Evolutionary conservation across 139 green algal species (phyloP), one percentile per base, ranked within the genome.

Genomic region (Protoeuglena noctilucae): DNA sequence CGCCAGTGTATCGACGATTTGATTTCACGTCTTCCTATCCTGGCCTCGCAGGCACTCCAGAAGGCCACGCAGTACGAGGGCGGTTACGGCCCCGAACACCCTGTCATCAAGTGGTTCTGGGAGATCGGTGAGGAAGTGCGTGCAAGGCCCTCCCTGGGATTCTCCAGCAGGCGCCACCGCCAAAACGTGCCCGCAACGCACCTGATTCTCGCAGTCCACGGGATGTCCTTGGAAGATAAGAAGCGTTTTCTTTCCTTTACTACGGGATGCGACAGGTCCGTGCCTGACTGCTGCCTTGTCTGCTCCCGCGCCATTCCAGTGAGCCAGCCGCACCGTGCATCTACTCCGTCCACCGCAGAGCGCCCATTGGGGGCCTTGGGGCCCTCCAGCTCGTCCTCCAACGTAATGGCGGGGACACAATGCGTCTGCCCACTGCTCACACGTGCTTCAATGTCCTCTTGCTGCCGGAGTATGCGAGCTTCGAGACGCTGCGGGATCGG

Each of bases 361-460:
- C 80, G 17, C 79, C 79, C 19, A 78, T 87, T 65, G 80, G 82
- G 61, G 79, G 79, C 17, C 60, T 87, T 29, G 69, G 40, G 2
- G 53, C 62, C 25, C 63, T 87, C 40, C 70, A 18, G 19, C 53
- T 77, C 25, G 26, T 71, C 18, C 63, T 77, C 17, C 70, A 77
- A 58, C 25, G 65, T 2, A 49, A 30, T 3, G 59, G 70, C 3
- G 53, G 67, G 14, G 27, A 83, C 59, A 64, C 49, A 12, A 68
- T 76, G 27, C 63, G 76, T 1, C 69, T 88, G 53, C 86, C 86
- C 22, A 88, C 83, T 2, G 79, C 83, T 0, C 85, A 94, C 70
- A 94, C 85, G 19, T 95, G 86, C 74, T 95, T 94, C 78, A 94
- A 95, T 65, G 65, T 81, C 55, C 67, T 95, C 57, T 67, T 95